phyloP scores from a whole-genome alignment of 441 rosid genomes.

The Pelargonium cotyledonis region DNA sequence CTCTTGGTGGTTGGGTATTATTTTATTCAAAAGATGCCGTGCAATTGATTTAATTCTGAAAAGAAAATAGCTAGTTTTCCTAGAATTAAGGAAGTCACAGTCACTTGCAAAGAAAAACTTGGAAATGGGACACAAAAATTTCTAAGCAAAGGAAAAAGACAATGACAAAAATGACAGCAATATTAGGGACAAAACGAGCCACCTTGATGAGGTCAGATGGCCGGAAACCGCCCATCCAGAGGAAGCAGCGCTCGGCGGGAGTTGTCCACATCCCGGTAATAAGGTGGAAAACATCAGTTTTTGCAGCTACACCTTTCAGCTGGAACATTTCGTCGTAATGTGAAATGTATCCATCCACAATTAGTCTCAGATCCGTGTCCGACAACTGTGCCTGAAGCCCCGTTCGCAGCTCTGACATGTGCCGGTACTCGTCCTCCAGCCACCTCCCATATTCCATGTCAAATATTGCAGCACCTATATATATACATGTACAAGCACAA shows the following conservation, averaged over 20 bases:
- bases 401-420: conserved; percentile 57
- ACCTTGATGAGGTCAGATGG: conserved; percentile 78
- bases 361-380: conserved; percentile 45
- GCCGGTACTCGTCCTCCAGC: conserved; percentile 60
- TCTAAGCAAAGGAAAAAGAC: not conserved
- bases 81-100: not conserved
- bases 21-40: too few relatives aligned
- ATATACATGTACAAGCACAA: not conserved
- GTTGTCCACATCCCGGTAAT: conserved; percentile 61
- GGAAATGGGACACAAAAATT: not conserved
- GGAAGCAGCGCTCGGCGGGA: conserved; percentile 67
- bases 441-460: conserved; percentile 74
- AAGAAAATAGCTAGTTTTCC: not conserved
- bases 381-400: conserved; percentile 54
- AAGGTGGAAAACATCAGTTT: conserved; percentile 61
- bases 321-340: conserved; percentile 58
- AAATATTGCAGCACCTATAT: conserved; percentile 53
- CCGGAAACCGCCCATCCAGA: conserved; percentile 77
- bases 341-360: conserved; percentile 53
- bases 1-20: too few relatives aligned
- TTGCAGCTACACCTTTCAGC: conserved; percentile 44
- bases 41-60: not conserved
- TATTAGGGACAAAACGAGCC: not conserved
- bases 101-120: not conserved
- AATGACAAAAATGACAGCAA: not conserved